phyloP scores from a whole-genome alignment of 2,329 filamentous ascomycete genomes.

The Claviceps humidiphila region DNA sequence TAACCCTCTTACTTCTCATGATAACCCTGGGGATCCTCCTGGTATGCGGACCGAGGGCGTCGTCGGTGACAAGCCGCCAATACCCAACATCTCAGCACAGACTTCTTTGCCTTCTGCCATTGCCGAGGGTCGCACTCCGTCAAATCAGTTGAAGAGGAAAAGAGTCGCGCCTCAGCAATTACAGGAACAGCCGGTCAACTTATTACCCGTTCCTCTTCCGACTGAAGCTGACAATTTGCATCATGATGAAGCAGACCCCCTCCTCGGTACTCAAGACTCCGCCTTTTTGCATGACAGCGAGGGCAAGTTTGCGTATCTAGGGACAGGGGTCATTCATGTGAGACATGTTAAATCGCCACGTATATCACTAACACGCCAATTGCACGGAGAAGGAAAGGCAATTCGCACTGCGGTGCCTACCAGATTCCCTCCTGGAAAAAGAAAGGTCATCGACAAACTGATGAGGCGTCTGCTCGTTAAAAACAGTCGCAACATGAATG shows the following conservation, averaged over 20 bases:
- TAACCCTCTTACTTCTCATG: background rate
- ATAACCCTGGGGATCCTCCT: background rate
- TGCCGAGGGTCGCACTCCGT: constrained; percentile 5
- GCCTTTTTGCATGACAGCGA: constrained; percentile 11
- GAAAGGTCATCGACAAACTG: constrained; percentile 27
- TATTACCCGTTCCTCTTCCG: constrained; percentile 1
- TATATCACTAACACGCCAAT: constrained; percentile 11
- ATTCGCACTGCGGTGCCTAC: constrained; percentile 17
- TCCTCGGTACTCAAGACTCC: background rate
- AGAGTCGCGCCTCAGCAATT: constrained; percentile 14
- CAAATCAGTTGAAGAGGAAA: constrained; percentile 16
- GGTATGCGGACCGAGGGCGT: background rate
- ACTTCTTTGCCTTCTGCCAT: background rate
- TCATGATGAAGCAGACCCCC: background rate
- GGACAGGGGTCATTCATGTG: constrained; percentile 17
- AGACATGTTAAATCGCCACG: constrained; percentile 12
- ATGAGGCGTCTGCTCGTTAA: constrained; percentile 27
- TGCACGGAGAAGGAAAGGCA: constrained; percentile 9
- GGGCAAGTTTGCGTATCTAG: constrained; percentile 21
- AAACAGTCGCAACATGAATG: constrained; percentile 11
- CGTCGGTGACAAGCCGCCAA: background rate
- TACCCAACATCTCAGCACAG: background rate
- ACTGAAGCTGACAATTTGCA: constrained; percentile 4
- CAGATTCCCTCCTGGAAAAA: constrained; percentile 27
- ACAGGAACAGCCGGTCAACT: constrained; percentile 4